Evolutionary conservation across 768 basidiomycete genomes (phyloP), one percentile per base, ranked within the genome.

Genomic region (Podaxis sp.): DNA sequence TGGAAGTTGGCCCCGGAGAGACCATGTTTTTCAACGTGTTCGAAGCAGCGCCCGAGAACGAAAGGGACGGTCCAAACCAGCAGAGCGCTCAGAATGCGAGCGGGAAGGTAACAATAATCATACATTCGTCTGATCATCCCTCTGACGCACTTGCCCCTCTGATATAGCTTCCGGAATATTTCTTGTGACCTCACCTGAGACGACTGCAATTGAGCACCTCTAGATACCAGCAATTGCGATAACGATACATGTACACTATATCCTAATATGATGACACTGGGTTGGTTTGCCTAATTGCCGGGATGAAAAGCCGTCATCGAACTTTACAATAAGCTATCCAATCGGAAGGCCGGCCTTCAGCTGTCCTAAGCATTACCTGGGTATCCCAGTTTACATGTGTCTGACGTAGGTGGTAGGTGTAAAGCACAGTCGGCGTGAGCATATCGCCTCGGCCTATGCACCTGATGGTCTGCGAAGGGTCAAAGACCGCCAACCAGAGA

Each of bases 41-140:
- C 71, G 93, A 95, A 64, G 97, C 97, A 3, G 97, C 97, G 1
- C 97, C 97, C 4, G 97, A 99, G 75, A 99, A 99, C 71, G 97
- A 98, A 68, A 75, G 90, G 50, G 93, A 96, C 67, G 93, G 93
- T 3, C 93, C 94, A 1, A 84, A 70, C 63, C 89, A 93, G 54
- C 91, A 94, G 70, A 82, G 82, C 10, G 80, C 82, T 5, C 89
- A 90, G 70, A 90, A 78, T 69, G 84, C 81, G 50, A 80, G 81
- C 57, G 88, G 85, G 27, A 92, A 90, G 83, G 91, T 90, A 64
- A 57, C 74, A 46, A 18, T 61, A 61, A 58, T 48, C 11, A 25
- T 56, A 50, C 56, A 28, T 55, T 61, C 38, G 46, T 57, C 28
- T 44, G 28, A 60, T 63, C 50, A 64, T 61, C 62, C 56, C 56